Base-by-base conservation (phyloP, 441 rosid genomes). In the Capsella rubella region DNA sequence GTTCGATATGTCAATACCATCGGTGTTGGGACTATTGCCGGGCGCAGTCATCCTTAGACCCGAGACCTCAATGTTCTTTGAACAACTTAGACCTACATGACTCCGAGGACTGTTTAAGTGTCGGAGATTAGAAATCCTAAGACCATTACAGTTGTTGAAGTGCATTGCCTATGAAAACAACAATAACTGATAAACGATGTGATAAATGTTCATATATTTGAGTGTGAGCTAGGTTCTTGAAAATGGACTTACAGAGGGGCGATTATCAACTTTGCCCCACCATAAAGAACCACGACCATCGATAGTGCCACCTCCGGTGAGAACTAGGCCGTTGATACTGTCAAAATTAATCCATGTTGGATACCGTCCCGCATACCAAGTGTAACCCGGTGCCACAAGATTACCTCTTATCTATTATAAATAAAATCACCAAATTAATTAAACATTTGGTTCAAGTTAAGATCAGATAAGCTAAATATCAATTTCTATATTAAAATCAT, bases 11-110 rank as follows among this genome's bases (percentile, higher is more conserved):
- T 81, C 80, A 3, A 84, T 79, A 9, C 87, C 87, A 16, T 84
- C 87, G 0, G 85, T 84, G 59, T 84, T 84, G 2, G 82, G 83
- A 73, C 87, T 84, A 49, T 71, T 40, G 3, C 34, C 37, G 0
- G 83, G 85, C 6, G 85, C 87, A 50, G 18, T 53, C 35, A 84
- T 51, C 1, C 11, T 71, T 5, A 84, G 59, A 45, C 76, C 75
- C 1, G 75, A 77, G 28, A 82, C 14, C n/a, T 64, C 39, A 28
- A 66, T 80, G 69, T 59, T 18, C 42, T 46, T 16, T 54, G 79
- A 63, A 10, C 46, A 11, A 53, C 68, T 47, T 67, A 83, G 32
- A 21, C 77, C 15, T 28, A 81, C 52, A 49, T 83, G 86, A 54
- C 69, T 81, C 72, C 81, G 64, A 50, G 77, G 81, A 50, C 84